Evolutionary conservation across 2,329 filamentous ascomycete genomes (phyloP), one percentile per base, ranked within the genome.

Genomic region (Metarhizium brunneum): DNA sequence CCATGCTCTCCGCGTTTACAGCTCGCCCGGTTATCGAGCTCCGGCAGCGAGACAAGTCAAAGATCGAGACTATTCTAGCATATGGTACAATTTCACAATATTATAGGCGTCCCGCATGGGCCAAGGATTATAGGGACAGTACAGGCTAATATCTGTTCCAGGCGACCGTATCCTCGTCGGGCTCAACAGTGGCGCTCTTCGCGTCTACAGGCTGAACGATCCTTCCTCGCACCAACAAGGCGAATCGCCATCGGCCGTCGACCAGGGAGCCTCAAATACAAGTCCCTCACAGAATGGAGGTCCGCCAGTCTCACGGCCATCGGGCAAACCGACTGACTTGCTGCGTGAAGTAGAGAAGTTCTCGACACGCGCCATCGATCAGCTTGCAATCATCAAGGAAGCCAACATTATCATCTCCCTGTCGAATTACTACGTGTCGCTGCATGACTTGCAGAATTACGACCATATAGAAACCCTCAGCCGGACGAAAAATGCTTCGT

Each of bases 11-110:
- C 74, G 94, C 94, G 69, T 99, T 99, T 76, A 95, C 88, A 64
- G 92, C 94, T 76, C 88, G 90, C 68, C 89, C 92, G 61, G 92
- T 99, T 71, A 88, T 97, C 79, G 94, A 99, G 88, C 87, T 99
- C 66, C 92, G 88, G 76, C 85, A 86, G 72, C 87, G 90, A 72
- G 92, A 97, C 83, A 96, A 95, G 78, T 95, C 90, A 62, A 94
- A 88, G 78, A 96, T 99, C 73, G 94, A 99, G 75, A 94, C 90
- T 52, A 90, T 99, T 62, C 81, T 97, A 50, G 90, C 92, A 59
- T 90, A 96, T 73, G 91, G 88, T 90, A 79, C 56, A 72, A 30
- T 6, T 4, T 20, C 16, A 25, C n/a, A 48, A 4, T 4, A 29
- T 6, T 14, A 30, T 11, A 48, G 25, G 14, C 29, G 14, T 40